A percentile compares a stretch with the other conserved stretches of the same genome.
Conservation (phyloP, 768 basidiomycete genomes). For the Piloderma croceum region DNA sequence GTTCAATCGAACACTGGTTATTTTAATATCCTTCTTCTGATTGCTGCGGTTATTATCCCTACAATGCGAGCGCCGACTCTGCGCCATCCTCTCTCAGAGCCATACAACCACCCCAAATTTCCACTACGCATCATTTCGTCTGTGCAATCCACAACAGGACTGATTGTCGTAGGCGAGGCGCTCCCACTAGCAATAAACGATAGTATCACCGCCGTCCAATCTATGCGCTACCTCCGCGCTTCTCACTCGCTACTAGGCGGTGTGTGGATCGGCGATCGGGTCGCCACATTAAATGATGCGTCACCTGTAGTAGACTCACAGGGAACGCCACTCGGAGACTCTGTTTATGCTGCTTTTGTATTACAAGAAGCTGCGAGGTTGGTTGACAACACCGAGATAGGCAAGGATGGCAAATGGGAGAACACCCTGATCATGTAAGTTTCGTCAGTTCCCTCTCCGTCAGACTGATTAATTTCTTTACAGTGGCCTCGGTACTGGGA, state of each 20-base stretch:
- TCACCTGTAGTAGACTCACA: constrained; percentile 44
- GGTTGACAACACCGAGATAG: constrained; percentile 45
- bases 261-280: constrained; percentile 66
- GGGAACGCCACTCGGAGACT: constrained; percentile 59
- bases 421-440: constrained; percentile 71
- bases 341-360: constrained; percentile 79
- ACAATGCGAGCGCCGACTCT: constrained; percentile 51
- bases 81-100: constrained; percentile 43
- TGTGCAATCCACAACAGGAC: constrained; percentile 67
- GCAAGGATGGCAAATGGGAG: constrained; percentile 31
- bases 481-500: constrained; percentile 87
- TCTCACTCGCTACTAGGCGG: constrained; percentile 66
- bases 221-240: constrained; percentile 55
- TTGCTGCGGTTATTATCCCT: constrained; percentile 17
- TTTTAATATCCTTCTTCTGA: background rate
- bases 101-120: constrained; percentile 47
- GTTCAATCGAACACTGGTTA: background rate
- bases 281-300: constrained; percentile 36
- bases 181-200: constrained; percentile 34
- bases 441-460: constrained; percentile 4
- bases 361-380: constrained; percentile 83
- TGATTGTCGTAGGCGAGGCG: constrained; percentile 77
- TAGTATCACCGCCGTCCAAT: constrained; percentile 33
- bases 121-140: constrained; percentile 65
- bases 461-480: constrained; percentile 8